Evolutionary conservation across 768 basidiomycete genomes (phyloP).

Genomic region (Amanita phalloides): DNA sequence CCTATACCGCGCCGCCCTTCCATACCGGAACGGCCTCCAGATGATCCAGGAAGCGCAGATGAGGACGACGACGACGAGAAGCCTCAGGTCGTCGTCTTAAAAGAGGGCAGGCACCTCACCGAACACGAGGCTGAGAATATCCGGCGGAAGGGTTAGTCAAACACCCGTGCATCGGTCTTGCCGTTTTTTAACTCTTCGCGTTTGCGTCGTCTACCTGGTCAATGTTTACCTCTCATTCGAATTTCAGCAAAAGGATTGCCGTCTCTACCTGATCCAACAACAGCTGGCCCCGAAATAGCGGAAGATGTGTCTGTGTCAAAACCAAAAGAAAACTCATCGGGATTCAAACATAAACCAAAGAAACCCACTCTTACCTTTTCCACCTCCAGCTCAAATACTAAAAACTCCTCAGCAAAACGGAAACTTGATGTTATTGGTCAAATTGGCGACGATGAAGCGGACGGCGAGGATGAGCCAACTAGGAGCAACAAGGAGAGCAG

Average conservation of each 20-base stretch:
- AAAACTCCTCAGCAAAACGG: conserved; percentile 24
- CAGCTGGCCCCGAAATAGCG: conserved; percentile 6
- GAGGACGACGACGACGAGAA: conserved; percentile 70
- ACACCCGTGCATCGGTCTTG: not conserved
- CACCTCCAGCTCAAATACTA: conserved; percentile 19
- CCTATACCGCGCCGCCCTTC: conserved; percentile 59
- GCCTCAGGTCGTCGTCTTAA: conserved; percentile 84
- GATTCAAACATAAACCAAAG: conserved; percentile 10
- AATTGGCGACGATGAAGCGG: conserved; percentile 18
- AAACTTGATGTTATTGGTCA: conserved; percentile 22
- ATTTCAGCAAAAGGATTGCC: conserved; percentile 49
- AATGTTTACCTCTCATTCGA: conserved; percentile 2
- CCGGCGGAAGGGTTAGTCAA: conserved; percentile 50
- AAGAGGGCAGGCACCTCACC: conserved; percentile 79
- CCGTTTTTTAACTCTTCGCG: conserved; percentile 3
- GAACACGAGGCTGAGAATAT: conserved; percentile 72
- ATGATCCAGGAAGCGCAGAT: conserved; percentile 63
- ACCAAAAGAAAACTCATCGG: conserved; percentile 9
- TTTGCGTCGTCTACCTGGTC: not conserved
- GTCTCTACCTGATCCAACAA: conserved; percentile 31
- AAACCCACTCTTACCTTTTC: conserved; percentile 30
- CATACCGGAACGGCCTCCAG: conserved; percentile 57
- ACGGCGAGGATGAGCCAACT: conserved; percentile 10
- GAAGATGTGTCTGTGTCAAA: conserved; percentile 12
- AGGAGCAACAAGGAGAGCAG: conserved; percentile 40